phyloP scores from a whole-genome alignment of 257 asterid species.

The Vinca minor region DNA sequence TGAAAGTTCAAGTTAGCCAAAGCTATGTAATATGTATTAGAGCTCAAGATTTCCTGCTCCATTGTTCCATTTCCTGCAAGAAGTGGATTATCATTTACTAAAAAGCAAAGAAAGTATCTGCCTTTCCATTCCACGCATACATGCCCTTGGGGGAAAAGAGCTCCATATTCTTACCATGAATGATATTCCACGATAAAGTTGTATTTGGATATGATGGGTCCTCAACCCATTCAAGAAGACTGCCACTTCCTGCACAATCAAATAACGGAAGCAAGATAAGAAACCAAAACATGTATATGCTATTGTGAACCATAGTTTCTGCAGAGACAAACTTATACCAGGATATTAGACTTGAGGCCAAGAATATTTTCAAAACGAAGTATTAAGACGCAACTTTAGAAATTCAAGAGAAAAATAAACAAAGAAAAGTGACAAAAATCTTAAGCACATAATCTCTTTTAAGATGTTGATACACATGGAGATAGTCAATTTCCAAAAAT shows the following conservation, averaged over 20 bases:
- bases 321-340: too few relatives aligned
- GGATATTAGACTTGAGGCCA: too few relatives aligned
- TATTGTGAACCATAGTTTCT: too few relatives aligned
- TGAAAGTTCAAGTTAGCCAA: constrained; percentile 17
- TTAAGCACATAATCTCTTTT: too few relatives aligned
- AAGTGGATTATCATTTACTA: too few relatives aligned
- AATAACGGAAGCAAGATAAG: background rate
- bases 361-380: too few relatives aligned
- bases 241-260: constrained; percentile 14
- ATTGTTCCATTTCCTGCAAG: constrained; percentile 18
- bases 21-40: constrained; percentile 13
- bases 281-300: background rate
- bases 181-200: constrained; percentile 13
- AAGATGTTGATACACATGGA: too few relatives aligned
- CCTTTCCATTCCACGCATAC: too few relatives aligned
- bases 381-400: too few relatives aligned
- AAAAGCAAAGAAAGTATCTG: background rate
- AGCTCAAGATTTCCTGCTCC: constrained; percentile 17
- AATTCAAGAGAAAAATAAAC: too few relatives aligned
- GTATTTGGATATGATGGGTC: constrained; percentile 15
- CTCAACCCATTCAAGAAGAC: constrained; percentile 16
- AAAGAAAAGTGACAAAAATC: too few relatives aligned
- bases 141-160: background rate
- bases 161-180: constrained; percentile 9
- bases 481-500: too few relatives aligned